Evolutionary conservation across 2,329 filamentous ascomycete species (phyloP).

Genomic region (Aspergillus quadrilineatus): DNA sequence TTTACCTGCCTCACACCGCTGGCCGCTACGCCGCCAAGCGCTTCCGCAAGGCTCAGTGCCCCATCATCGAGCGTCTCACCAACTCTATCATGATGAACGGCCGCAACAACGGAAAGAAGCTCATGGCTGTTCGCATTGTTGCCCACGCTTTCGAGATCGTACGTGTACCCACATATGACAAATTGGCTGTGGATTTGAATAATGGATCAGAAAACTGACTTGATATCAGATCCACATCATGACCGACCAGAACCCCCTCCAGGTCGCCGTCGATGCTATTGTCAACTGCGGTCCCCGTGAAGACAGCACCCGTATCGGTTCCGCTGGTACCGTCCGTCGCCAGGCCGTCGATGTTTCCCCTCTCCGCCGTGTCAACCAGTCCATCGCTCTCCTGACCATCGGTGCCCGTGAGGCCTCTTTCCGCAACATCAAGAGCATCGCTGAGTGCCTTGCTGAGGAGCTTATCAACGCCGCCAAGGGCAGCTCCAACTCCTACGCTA

Average conservation of each 20-base stretch:
- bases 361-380: slow-evolving; percentile 99
- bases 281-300: slow-evolving; percentile 99
- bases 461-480: slow-evolving; percentile 99
- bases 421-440: slow-evolving; percentile 99
- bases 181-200: neutral
- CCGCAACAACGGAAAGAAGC: slow-evolving; percentile 99
- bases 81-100: slow-evolving; percentile 99
- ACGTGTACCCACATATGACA: slow-evolving; percentile 49
- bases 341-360: slow-evolving; percentile 99
- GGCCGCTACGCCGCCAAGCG: slow-evolving; percentile 99
- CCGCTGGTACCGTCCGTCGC: slow-evolving; percentile 98
- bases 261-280: slow-evolving; percentile 98
- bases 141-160: slow-evolving; percentile 99
- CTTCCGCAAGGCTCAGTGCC: slow-evolving; percentile 99
- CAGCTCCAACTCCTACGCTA: slow-evolving; percentile 99
- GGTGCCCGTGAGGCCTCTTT: slow-evolving; percentile 98
- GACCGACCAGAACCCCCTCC: slow-evolving; percentile 99
- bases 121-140: slow-evolving; percentile 99
- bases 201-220: slow-evolving; percentile 1
- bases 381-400: slow-evolving; percentile 97
- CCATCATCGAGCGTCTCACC: slow-evolving; percentile 99
- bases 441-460: slow-evolving; percentile 99
- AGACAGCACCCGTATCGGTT: slow-evolving; percentile 99
- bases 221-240: slow-evolving; percentile 91
- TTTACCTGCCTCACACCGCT: slow-evolving; percentile 98